phyloP scores from a whole-genome alignment of 2,329 filamentous ascomycete species.

The Colletotrichum brevisporum region DNA sequence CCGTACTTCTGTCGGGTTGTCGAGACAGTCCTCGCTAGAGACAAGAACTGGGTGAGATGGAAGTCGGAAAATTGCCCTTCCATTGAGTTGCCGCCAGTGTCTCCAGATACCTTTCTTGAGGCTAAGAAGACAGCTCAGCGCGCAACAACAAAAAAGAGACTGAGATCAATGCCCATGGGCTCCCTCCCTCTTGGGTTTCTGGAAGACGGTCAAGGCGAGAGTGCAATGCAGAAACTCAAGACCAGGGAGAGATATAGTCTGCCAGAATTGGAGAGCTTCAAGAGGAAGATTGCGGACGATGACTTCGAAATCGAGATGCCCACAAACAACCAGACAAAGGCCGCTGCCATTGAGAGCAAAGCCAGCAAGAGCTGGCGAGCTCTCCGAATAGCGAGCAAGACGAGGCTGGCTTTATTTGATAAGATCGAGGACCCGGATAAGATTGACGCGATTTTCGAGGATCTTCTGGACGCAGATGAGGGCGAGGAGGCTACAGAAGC shows the following conservation, averaged over 20 bases:
- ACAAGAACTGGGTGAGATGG: slow-evolving; percentile 99
- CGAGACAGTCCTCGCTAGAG: slow-evolving; percentile 92
- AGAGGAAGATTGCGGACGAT: slow-evolving; percentile 80
- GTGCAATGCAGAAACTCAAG: slow-evolving; percentile 77
- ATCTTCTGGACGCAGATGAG: slow-evolving; percentile 55
- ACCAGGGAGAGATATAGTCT: slow-evolving; percentile 74
- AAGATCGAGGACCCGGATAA: slow-evolving; percentile 88
- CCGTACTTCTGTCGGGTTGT: slow-evolving; percentile 97
- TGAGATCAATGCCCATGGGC: slow-evolving; percentile 78
- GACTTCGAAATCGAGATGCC: slow-evolving; percentile 92
- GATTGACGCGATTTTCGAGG: slow-evolving; percentile 70
- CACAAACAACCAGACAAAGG: slow-evolving; percentile 71
- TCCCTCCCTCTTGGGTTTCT: slow-evolving; percentile 86
- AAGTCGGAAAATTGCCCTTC: slow-evolving; percentile 94
- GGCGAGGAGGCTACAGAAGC: slow-evolving; percentile 53
- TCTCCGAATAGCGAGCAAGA: slow-evolving; percentile 82
- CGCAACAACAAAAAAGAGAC: slow-evolving; percentile 78
- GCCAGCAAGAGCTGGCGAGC: slow-evolving; percentile 93
- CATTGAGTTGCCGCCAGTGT: slow-evolving; percentile 83
- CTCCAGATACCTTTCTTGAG: slow-evolving; percentile 76
- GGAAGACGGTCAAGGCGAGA: slow-evolving; percentile 71
- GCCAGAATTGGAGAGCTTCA: slow-evolving; percentile 79
- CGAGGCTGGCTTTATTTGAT: slow-evolving; percentile 84
- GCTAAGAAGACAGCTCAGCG: slow-evolving; percentile 77
- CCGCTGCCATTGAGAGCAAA: slow-evolving; percentile 76